Evolutionary conservation across 1,284 basidiomycete genomes (phyloP), one percentile per base, ranked within the genome.

Genomic region (Ustilago cynodontis): DNA sequence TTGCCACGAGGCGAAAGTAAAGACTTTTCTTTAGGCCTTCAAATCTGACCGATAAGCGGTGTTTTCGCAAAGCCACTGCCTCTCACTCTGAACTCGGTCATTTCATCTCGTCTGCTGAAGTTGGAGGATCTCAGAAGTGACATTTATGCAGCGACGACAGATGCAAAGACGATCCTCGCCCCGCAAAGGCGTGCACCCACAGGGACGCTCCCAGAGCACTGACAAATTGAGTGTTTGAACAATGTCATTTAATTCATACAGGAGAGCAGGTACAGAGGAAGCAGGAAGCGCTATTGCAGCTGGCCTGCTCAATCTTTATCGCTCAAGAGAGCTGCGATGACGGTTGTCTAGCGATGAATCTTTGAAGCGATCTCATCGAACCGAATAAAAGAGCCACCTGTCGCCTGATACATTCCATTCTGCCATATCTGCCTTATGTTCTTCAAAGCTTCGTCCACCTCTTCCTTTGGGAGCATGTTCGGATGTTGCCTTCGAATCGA

Each of bases 341-440:
- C 20, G 20, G 1, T 43, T 6, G 7, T 43, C 16, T 43, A 6
- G 57, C 65, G 52, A 9, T 51, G 50, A 58, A 66, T 49, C 47
- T 66, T 66, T 10, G 28, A n/a, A 22, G 26, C 49, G 22, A 66
- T 52, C 29, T 37, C 35, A 6, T 52, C 24, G 8, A 57, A 6
- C 10, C 51, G 20, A 22, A 60, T 33, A 13, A 16, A 3, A 2
- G n/a, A 47, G 13, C 9, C 28, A 1, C 14, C 47, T 9, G 9
- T 49, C 22, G 26, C 47, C 1, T 16, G 13, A 0, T 16, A 14
- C 47, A 49, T 2, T 14, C 47, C 47, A 2, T 26, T 28, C 22
- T 49, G 47, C 47, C 47, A 49, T 13, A 26, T 10, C 24, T 16
- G 0, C 47, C 5, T 16, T 3, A 1, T 13, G 8, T 26, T 13